Percentiles rank a stretch among this genome's conserved stretches.
These are phyloP conservation scores for Adansonia rubrostipa DNA, from an alignment of 441 rosid genomes.

Conservation along the genomic window DNA sequence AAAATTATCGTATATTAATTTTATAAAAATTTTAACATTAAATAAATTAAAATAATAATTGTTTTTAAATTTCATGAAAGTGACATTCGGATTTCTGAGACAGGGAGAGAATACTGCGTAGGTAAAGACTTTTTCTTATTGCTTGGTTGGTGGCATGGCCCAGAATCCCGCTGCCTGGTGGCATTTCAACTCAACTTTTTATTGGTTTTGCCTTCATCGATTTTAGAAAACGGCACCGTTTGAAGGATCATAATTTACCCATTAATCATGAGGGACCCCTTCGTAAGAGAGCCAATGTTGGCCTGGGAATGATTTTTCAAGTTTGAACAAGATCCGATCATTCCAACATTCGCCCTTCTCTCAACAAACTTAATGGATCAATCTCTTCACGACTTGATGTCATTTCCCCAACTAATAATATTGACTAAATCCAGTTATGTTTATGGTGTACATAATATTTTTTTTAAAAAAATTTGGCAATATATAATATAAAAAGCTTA, in stretches of 20 bases:
- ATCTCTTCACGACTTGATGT: slow-evolving; percentile 12
- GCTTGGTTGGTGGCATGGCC: slow-evolving; percentile 30
- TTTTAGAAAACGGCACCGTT: not conserved
- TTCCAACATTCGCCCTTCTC: slow-evolving; percentile 22
- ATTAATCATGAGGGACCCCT: not conserved
- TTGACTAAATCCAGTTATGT: not conserved
- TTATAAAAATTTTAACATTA: no score
- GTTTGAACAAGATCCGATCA: slow-evolving; percentile 17
- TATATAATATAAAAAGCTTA: no score
- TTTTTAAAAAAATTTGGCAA: no score
- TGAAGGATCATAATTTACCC: not conserved
- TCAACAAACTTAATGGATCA: slow-evolving; percentile 16
- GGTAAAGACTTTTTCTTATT: slow-evolving; percentile 12
- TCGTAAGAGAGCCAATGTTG: not conserved
- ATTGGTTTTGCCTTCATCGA: not conserved
- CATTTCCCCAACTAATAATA: not conserved
- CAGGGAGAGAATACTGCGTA: slow-evolving; percentile 1
- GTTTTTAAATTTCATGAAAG: not conserved
- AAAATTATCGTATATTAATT: no score
- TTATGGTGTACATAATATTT: no score
- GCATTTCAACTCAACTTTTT: not conserved
- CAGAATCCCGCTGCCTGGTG: slow-evolving; percentile 25
- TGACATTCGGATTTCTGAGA: not conserved
- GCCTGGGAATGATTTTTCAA: not conserved
- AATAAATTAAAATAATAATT: not conserved